phyloP scores from a whole-genome alignment of 2,329 filamentous ascomycete species.

The Bipolaris bicolor region DNA sequence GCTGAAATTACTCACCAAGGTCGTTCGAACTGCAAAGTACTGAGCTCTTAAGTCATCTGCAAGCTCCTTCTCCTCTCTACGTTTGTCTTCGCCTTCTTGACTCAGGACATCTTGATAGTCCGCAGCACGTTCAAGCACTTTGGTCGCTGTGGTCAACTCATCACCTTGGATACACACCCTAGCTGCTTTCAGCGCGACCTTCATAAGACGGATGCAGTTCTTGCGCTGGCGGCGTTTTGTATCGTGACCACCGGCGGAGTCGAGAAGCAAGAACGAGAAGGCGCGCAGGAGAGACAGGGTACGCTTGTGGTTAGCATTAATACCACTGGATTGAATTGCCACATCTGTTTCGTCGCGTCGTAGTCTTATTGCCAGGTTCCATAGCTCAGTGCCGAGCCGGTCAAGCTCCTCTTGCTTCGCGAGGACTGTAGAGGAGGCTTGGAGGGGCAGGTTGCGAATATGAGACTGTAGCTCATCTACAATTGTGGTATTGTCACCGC shows the following conservation, averaged over 20 bases:
- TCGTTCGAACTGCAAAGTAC: slow-evolving; percentile 70
- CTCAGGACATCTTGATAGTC: slow-evolving; percentile 51
- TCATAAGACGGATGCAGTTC: slow-evolving; percentile 63
- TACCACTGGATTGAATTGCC: slow-evolving; percentile 42
- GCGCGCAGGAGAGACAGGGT: slow-evolving; percentile 51
- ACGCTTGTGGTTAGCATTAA: slow-evolving; percentile 24
- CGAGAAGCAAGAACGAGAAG: slow-evolving; percentile 72
- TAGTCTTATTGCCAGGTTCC: slow-evolving; percentile 69
- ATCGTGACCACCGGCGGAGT: slow-evolving; percentile 46
- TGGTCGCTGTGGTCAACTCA: slow-evolving; percentile 64
- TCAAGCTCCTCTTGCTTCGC: slow-evolving; percentile 60
- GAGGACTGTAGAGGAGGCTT: slow-evolving; percentile 29
- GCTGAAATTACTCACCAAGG: slow-evolving; percentile 60
- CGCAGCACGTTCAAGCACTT: slow-evolving; percentile 68
- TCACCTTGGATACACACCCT: slow-evolving; percentile 66
- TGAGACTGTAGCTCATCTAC: slow-evolving; percentile 49
- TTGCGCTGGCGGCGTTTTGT: slow-evolving; percentile 31
- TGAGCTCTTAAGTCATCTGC: slow-evolving; percentile 59
- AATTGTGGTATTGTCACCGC: slow-evolving; percentile 26
- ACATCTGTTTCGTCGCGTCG: slow-evolving; percentile 27
- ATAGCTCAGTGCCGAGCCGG: slow-evolving; percentile 62
- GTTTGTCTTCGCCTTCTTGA: slow-evolving; percentile 21
- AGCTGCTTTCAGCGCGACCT: slow-evolving; percentile 70
- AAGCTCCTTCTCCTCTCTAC: slow-evolving; percentile 37
- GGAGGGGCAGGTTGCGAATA: slow-evolving; percentile 50